These are phyloP conservation scores for Phytophthora citricola DNA, from an alignment of 352 stramenopile genomes.

Conservation along the genomic window DNA sequence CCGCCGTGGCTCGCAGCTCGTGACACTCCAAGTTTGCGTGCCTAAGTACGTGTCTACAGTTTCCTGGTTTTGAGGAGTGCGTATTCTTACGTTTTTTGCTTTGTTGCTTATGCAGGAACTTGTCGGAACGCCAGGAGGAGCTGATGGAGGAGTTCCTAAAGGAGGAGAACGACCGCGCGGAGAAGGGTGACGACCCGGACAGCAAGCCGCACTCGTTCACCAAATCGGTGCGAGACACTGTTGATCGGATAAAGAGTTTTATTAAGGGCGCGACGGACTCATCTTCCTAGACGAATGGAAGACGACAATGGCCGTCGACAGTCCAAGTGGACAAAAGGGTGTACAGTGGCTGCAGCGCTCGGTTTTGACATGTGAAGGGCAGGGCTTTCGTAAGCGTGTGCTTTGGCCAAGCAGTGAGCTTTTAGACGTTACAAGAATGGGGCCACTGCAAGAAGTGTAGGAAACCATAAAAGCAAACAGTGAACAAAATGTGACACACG, in stretches of 20 bases:
- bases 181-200: slow-evolving; percentile 70
- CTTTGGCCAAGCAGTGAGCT: slow-evolving; percentile 21
- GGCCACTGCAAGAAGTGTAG: slow-evolving; percentile 9
- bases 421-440: slow-evolving; percentile 30
- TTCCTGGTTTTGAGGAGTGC: not conserved
- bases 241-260: slow-evolving; percentile 91
- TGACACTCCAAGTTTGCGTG: slow-evolving; percentile 97
- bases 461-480: slow-evolving; percentile 13
- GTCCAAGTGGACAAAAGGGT: slow-evolving; percentile 11
- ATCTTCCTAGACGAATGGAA: slow-evolving; percentile 32
- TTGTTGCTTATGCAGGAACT: slow-evolving; percentile 51
- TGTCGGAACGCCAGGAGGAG: slow-evolving; percentile 95
- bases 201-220: slow-evolving; percentile 88
- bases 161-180: slow-evolving; percentile 76
- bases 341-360: slow-evolving; percentile 20
- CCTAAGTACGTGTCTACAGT: slow-evolving; percentile 80
- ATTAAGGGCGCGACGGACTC: slow-evolving; percentile 70
- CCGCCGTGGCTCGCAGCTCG: slow-evolving; percentile 95
- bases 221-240: slow-evolving; percentile 80
- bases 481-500: slow-evolving; percentile 23
- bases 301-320: slow-evolving; percentile 1
- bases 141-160: slow-evolving; percentile 96
- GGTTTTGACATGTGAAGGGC: slow-evolving; percentile 25
- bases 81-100: slow-evolving; percentile 8
- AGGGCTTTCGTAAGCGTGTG: slow-evolving; percentile 15